These are phyloP conservation scores for Diphasiastrum complanatum DNA, from an alignment of 83 land plant species.

Conservation along the genomic window DNA sequence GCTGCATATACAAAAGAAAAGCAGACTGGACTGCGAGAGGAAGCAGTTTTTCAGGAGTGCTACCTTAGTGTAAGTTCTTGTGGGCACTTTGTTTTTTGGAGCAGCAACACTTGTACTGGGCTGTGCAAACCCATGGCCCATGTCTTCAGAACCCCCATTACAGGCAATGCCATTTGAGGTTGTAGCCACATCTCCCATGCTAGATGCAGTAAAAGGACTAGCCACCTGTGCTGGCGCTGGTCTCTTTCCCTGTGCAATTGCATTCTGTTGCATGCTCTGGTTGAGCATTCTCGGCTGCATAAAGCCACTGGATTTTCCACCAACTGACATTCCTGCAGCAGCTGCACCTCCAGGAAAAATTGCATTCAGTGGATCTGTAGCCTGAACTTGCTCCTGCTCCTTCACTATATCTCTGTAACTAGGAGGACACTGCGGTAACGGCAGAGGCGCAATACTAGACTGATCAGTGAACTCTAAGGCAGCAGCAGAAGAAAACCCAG, in stretches of 20 bases:
- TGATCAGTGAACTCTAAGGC: neutral
- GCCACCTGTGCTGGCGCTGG: no score
- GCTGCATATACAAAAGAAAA: neutral
- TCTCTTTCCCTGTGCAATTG: neutral
- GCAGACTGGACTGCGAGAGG: neutral
- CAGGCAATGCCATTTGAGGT: no score
- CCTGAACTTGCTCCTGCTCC: neutral
- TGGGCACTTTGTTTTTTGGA: neutral
- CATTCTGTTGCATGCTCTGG: neutral
- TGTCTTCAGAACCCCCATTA: neutral
- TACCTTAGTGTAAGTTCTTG: neutral
- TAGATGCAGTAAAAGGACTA: no score
- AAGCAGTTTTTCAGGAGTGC: neutral
- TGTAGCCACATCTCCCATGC: no score
- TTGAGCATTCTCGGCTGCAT: neutral
- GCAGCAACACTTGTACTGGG: neutral
- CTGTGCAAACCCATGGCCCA: neutral
- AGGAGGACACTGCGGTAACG: no score
- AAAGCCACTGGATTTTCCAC: neutral
- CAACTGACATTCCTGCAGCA: neutral
- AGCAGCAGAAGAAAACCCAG: neutral
- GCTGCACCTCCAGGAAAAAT: neutral
- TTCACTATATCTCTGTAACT: neutral
- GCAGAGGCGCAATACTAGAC: neutral
- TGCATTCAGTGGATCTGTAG: neutral